Evolutionary conservation across 768 basidiomycete species (phyloP).

Genomic region (Collybia sordida): DNA sequence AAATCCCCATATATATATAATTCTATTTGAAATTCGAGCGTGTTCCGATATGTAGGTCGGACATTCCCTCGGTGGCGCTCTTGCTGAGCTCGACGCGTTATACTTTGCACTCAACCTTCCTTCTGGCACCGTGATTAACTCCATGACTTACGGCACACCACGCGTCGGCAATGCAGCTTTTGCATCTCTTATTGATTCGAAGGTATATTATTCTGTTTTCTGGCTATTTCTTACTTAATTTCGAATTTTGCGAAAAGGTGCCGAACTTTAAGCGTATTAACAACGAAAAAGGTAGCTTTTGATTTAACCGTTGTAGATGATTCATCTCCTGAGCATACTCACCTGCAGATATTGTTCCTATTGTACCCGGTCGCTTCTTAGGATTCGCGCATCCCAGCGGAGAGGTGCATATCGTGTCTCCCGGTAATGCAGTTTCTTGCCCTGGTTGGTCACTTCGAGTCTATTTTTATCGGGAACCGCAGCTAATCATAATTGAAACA

Average conservation of each 20-base stretch:
- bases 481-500: constrained; percentile 10
- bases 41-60: constrained; percentile 30
- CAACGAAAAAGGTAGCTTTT: constrained; percentile 29
- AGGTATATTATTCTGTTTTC: constrained; percentile 22
- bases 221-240: background rate
- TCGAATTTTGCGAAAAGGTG: constrained; percentile 18
- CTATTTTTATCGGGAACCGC: too few relatives aligned
- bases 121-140: constrained; percentile 33
- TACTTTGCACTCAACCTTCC: constrained; percentile 50
- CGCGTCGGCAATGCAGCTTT: constrained; percentile 53
- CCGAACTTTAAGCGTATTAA: constrained; percentile 40
- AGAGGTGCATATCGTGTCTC: constrained; percentile 51
- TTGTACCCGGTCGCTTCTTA: constrained; percentile 49
- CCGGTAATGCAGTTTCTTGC: constrained; percentile 34
- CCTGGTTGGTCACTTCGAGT: constrained; percentile 20
- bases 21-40: background rate
- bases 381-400: constrained; percentile 52
- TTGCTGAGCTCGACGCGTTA: constrained; percentile 51
- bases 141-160: constrained; percentile 49
- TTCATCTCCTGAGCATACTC: background rate
- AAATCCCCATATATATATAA: background rate
- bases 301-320: too few relatives aligned
- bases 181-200: constrained; percentile 47
- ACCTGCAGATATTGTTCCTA: constrained; percentile 51
- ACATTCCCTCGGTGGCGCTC: constrained; percentile 52